phyloP scores from a whole-genome alignment of 345 rosid genomes.

The Euphorbia peplus region DNA sequence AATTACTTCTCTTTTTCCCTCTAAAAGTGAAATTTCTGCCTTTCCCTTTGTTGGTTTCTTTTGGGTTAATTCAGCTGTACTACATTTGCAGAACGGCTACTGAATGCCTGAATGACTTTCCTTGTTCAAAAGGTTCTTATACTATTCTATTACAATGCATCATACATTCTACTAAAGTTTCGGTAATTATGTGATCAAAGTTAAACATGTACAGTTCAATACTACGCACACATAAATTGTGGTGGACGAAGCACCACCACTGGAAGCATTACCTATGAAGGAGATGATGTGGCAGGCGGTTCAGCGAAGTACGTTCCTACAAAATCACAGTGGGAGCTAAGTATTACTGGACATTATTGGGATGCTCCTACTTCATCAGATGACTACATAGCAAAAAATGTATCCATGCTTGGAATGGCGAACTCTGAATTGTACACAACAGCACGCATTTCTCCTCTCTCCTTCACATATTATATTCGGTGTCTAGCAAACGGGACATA shows the following conservation, averaged over 20 bases:
- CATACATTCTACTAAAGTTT: not conserved
- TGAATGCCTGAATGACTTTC: not conserved
- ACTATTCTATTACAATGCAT: not conserved
- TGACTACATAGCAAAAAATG: not conserved
- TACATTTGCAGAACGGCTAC: not conserved
- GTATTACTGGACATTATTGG: constrained; percentile 6
- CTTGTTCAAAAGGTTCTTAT: constrained; percentile 5
- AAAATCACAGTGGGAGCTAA: not conserved
- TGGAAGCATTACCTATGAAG: constrained; percentile 4
- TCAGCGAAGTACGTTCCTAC: constrained; percentile 1
- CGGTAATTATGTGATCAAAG: not conserved
- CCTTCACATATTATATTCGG: constrained; percentile 9
- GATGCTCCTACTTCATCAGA: not conserved
- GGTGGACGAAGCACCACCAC: not conserved
- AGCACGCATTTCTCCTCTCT: constrained; percentile 8
- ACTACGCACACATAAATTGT: constrained; percentile 12
- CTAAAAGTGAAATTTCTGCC: not conserved
- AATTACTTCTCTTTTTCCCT: not conserved
- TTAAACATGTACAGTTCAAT: not conserved
- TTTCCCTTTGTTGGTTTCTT: not conserved
- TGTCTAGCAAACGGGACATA: not conserved
- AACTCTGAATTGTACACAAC: constrained; percentile 2
- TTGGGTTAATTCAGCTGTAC: too few relatives aligned
- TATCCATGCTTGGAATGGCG: not conserved
- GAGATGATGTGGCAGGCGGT: constrained; percentile 1